Conservation (phyloP, 495 filamentous ascomycete genomes). For the Zalerion maritima region DNA sequence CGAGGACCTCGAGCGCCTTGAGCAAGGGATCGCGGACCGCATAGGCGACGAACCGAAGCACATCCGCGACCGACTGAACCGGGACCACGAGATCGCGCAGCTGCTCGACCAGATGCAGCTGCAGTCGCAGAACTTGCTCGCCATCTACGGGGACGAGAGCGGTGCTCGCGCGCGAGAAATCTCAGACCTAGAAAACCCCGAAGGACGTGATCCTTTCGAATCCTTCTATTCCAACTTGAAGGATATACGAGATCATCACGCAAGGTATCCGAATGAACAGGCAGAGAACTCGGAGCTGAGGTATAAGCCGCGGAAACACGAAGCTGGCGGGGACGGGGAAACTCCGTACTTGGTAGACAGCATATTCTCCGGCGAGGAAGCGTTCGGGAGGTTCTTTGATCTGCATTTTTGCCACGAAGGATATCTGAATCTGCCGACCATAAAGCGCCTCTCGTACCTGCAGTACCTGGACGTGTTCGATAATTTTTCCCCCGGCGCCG, state of each 20-base stretch:
- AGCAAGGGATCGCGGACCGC: slow-evolving; percentile 85
- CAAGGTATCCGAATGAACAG: slow-evolving; percentile 82
- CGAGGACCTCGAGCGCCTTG: slow-evolving; percentile 88
- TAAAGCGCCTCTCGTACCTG: slow-evolving; percentile 72
- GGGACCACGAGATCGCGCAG: slow-evolving; percentile 82
- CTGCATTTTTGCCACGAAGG: slow-evolving; percentile 69
- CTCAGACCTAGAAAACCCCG: slow-evolving; percentile 65
- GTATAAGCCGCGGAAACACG: slow-evolving; percentile 53
- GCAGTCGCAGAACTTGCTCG: slow-evolving; percentile 65
- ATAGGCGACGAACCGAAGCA: slow-evolving; percentile 76
- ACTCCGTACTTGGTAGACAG: slow-evolving; percentile 56
- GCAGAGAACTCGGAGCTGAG: slow-evolving; percentile 89
- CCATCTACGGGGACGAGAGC: slow-evolving; percentile 73
- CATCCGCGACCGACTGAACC: slow-evolving; percentile 67
- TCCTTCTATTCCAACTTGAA: slow-evolving; percentile 78
- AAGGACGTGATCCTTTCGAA: slow-evolving; percentile 85
- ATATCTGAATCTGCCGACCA: slow-evolving; percentile 74
- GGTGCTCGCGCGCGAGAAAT: slow-evolving; percentile 61
- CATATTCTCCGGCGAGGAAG: slow-evolving; percentile 93
- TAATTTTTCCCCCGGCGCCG: slow-evolving; percentile 56
- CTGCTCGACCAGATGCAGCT: slow-evolving; percentile 75
- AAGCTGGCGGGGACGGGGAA: slow-evolving; percentile 50
- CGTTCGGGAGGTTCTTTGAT: slow-evolving; percentile 81
- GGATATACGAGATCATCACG: slow-evolving; percentile 73
- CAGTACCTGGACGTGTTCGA: slow-evolving; percentile 89